Conservation (phyloP, 306 rosid genomes). For the Rosa rugosa region DNA sequence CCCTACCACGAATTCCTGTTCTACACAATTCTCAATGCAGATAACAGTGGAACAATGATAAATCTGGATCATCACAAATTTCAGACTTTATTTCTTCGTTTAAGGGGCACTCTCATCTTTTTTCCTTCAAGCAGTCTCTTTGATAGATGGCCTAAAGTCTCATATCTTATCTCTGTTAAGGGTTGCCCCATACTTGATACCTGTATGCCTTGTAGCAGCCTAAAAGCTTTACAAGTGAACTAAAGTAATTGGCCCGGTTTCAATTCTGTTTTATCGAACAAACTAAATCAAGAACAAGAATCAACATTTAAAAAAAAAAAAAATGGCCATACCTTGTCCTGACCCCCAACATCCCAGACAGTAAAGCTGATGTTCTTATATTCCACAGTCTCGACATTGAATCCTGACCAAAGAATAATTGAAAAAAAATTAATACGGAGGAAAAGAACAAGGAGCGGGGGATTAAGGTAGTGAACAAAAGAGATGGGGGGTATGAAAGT, state of each 20-base stretch:
- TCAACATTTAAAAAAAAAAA: not conserved
- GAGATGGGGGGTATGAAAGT: not conserved
- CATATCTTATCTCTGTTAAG: not conserved
- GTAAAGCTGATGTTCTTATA: constrained; percentile 97
- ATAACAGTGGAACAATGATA: not conserved
- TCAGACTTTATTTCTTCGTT: not conserved
- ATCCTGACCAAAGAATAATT: constrained; percentile 47
- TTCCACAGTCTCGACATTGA: constrained; percentile 92
- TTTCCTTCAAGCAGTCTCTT: not conserved
- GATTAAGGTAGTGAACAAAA: too few species aligned
- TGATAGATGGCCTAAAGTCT: not conserved
- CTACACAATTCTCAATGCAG: not conserved
- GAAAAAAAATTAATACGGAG: not conserved
- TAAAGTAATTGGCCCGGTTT: too few species aligned
- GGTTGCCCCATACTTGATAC: not conserved
- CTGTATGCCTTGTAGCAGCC: not conserved
- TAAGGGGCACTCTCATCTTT: not conserved
- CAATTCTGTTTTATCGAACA: not conserved
- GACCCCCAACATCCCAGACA: constrained; percentile 99
- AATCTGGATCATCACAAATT: not conserved
- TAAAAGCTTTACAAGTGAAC: not conserved
- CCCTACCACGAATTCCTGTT: not conserved
- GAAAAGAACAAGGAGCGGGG: too few species aligned
- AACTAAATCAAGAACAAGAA: not conserved
- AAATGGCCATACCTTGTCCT: constrained; percentile 61